phyloP scores from a whole-genome alignment of 768 basidiomycete genomes.

The Asterophora parasitica region DNA sequence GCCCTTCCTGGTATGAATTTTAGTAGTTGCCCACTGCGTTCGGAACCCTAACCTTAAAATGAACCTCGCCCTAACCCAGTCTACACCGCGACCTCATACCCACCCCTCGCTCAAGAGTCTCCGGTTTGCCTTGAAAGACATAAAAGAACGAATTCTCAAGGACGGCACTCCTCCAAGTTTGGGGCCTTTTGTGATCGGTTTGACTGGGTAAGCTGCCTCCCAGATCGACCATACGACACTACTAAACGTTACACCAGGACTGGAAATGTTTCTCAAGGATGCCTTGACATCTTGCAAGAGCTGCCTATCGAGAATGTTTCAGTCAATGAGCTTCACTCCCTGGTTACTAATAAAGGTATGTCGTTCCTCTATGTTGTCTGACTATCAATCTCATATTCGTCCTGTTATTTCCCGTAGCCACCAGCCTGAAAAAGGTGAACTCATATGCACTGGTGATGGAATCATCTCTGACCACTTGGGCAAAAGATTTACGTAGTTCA shows the following conservation, averaged over 20 bases:
- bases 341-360: slow-evolving; percentile 53
- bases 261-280: slow-evolving; percentile 81
- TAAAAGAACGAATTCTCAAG: slow-evolving; percentile 50
- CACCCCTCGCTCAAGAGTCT: slow-evolving; percentile 53
- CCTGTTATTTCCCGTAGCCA: too few species aligned
- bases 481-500: slow-evolving; percentile 73
- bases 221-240: not conserved
- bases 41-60: slow-evolving; percentile 8
- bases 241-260: slow-evolving; percentile 35
- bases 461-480: not conserved
- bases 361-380: not conserved
- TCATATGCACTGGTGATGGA: not conserved
- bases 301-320: slow-evolving; percentile 59
- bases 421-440: slow-evolving; percentile 53
- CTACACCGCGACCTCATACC: slow-evolving; percentile 78
- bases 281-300: slow-evolving; percentile 64
- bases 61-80: slow-evolving; percentile 32
- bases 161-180: slow-evolving; percentile 57
- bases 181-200: slow-evolving; percentile 75
- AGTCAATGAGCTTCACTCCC: slow-evolving; percentile 49
- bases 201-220: slow-evolving; percentile 62
- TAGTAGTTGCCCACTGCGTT: not conserved
- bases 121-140: slow-evolving; percentile 46
- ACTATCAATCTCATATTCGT: not conserved
- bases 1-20: slow-evolving; percentile 66